Percentiles rank a stretch among this genome's conserved stretches.
Conservation (phyloP, 345 rosid genomes). For the Rhizophora apiculata region DNA sequence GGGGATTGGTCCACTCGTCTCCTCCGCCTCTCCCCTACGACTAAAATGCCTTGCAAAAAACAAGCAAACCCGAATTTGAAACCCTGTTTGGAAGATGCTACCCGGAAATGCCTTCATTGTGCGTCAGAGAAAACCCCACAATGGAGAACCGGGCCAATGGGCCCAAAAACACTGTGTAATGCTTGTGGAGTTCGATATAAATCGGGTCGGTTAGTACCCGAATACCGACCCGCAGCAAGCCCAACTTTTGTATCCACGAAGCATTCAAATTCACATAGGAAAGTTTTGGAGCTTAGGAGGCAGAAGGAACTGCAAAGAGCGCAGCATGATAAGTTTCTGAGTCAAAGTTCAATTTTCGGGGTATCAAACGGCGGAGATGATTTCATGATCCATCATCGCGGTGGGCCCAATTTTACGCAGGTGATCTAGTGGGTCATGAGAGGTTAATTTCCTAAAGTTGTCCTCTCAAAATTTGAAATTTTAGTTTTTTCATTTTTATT, state of each 20-base stretch:
- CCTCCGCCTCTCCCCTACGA: conserved; percentile 38
- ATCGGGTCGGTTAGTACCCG: conserved; percentile 71
- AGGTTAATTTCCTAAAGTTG: conserved; percentile 4
- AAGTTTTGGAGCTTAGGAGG: conserved; percentile 72
- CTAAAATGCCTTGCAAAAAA: conserved; percentile 19
- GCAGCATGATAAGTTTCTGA: conserved; percentile 39
- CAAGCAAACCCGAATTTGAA: conserved; percentile 20
- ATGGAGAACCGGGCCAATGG: conserved; percentile 81
- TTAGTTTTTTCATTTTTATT: no score
- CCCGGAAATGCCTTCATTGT: conserved; percentile 60
- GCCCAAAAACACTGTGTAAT: conserved; percentile 66
- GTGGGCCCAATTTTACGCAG: conserved; percentile 42
- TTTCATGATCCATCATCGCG: conserved; percentile 42
- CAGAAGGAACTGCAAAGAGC: conserved; percentile 48
- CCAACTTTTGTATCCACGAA: conserved; percentile 57
- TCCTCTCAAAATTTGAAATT: background rate
- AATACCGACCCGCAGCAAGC: conserved; percentile 77
- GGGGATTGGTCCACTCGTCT: conserved; percentile 74
- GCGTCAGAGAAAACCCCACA: conserved; percentile 72
- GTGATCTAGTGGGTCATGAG: conserved; percentile 34
- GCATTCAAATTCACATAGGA: conserved; percentile 79
- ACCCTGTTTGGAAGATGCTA: conserved; percentile 8
- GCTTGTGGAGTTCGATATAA: conserved; percentile 76
- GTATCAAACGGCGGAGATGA: conserved; percentile 46
- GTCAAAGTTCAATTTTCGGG: conserved; percentile 44